A percentile compares a stretch with the other conserved stretches of the same genome.
These are phyloP conservation scores for Claviceps maximensis DNA, from an alignment of 2,329 filamentous ascomycete genomes.

Conservation along the genomic window DNA sequence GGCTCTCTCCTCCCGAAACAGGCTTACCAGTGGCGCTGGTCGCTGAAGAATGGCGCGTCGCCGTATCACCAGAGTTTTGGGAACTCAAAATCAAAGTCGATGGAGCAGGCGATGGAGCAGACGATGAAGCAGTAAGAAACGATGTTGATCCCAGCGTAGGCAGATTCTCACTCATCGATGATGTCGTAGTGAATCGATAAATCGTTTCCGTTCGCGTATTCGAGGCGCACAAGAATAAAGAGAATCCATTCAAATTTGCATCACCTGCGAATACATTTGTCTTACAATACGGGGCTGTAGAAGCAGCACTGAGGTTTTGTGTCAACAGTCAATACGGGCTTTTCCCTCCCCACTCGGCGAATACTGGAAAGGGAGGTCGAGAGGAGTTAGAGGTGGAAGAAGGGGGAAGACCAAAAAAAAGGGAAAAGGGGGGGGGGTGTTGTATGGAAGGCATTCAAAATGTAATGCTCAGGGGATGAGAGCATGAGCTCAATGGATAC, in stretches of 20 bases:
- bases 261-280: slow-evolving; percentile 10
- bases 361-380: not conserved
- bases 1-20: not conserved
- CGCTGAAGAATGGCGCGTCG: not conserved
- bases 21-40: not conserved
- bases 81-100: not conserved
- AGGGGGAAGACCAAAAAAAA: too few relatives aligned
- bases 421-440: not conserved
- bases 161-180: not conserved
- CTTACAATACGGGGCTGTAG: slow-evolving; percentile 11
- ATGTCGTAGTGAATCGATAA: slow-evolving; percentile 7
- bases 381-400: not conserved
- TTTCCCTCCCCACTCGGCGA: not conserved
- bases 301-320: slow-evolving; percentile 4
- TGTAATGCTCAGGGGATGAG: not conserved
- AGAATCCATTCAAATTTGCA: slow-evolving; percentile 8
- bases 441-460: not conserved
- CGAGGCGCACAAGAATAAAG: slow-evolving; percentile 11
- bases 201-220: slow-evolving; percentile 10
- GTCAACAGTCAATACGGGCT: not conserved
- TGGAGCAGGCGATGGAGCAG: not conserved
- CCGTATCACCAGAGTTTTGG: not conserved
- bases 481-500: too few relatives aligned
- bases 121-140: not conserved
- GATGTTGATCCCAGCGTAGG: not conserved